These are phyloP conservation scores for Aspergillus indologenus DNA, from an alignment of 495 filamentous ascomycete species.

Conservation along the genomic window DNA sequence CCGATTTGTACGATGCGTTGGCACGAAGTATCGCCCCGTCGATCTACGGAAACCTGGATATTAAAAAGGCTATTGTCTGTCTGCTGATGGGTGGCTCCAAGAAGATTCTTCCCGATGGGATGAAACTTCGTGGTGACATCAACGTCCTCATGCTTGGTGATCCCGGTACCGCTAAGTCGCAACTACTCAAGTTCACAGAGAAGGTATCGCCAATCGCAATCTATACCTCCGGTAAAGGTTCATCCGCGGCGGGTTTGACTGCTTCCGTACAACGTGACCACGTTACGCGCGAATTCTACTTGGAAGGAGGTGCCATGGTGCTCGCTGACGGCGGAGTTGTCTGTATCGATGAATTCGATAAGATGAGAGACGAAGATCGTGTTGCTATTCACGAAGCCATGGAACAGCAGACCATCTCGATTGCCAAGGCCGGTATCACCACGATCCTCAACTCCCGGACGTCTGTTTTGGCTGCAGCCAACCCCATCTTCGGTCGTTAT, in stretches of 20 bases:
- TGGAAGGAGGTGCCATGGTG: slow-evolving; percentile 99
- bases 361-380: slow-evolving; percentile 98
- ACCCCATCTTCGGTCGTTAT: slow-evolving; percentile 96
- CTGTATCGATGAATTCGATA: slow-evolving; percentile 99
- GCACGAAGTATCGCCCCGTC: slow-evolving; percentile 93
- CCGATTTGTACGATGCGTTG: slow-evolving; percentile 88
- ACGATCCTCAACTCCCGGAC: slow-evolving; percentile 97
- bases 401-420: slow-evolving; percentile 99
- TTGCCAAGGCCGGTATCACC: slow-evolving; percentile 98
- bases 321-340: slow-evolving; percentile 96
- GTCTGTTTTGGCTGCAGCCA: slow-evolving; percentile 92
- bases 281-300: slow-evolving; percentile 91
- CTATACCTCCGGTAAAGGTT: slow-evolving; percentile 98
- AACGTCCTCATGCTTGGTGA: slow-evolving; percentile 97
- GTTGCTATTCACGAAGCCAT: slow-evolving; percentile 99
- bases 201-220: slow-evolving; percentile 96
- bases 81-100: slow-evolving; percentile 94
- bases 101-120: slow-evolving; percentile 97
- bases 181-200: slow-evolving; percentile 95
- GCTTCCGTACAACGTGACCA: slow-evolving; percentile 94
- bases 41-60: slow-evolving; percentile 94
- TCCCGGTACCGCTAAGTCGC: slow-evolving; percentile 97
- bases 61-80: slow-evolving; percentile 98
- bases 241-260: slow-evolving; percentile 95
- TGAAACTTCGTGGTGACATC: slow-evolving; percentile 97